Evolutionary conservation across 495 filamentous ascomycete genomes (phyloP).

Genomic region (Beverwykella pulmonaria): DNA sequence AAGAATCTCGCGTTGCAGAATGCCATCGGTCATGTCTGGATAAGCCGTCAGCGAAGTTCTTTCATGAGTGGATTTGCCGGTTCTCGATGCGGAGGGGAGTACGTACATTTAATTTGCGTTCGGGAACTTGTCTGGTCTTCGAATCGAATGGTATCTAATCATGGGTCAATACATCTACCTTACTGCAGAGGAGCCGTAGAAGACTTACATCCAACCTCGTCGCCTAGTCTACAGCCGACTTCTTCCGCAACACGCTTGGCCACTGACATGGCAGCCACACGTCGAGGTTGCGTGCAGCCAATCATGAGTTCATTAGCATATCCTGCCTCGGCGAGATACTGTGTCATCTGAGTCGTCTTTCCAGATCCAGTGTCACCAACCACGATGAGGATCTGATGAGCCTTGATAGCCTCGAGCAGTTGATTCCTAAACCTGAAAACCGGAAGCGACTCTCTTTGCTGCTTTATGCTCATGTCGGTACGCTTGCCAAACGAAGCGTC

Average conservation of each 20-base stretch:
- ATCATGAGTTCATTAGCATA: slow-evolving; percentile 89
- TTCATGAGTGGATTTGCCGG: too few relatives aligned
- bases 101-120: slow-evolving; percentile 96
- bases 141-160: slow-evolving; percentile 97
- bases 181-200: too few relatives aligned
- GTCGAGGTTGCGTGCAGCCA: slow-evolving; percentile 95
- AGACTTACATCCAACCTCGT: slow-evolving; percentile 96
- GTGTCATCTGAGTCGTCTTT: slow-evolving; percentile 94
- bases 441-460: slow-evolving; percentile 88
- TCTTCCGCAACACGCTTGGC: slow-evolving; percentile 97
- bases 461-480: slow-evolving; percentile 89
- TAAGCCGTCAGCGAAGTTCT: too few relatives aligned
- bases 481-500: slow-evolving; percentile 82
- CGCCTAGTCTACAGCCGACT: slow-evolving; percentile 85
- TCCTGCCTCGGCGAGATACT: slow-evolving; percentile 90
- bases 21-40: slow-evolving; percentile 99
- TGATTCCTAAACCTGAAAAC: slow-evolving; percentile 89
- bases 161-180: too few relatives aligned
- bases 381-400: slow-evolving; percentile 92
- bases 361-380: slow-evolving; percentile 96
- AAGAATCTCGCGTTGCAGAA: slow-evolving; percentile 93
- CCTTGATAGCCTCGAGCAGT: slow-evolving; percentile 81
- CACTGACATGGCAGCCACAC: slow-evolving; percentile 96
- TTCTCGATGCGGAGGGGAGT: too few relatives aligned
- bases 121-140: slow-evolving; percentile 89